Percentiles rank a stretch among this genome's conserved stretches.
phyloP scores from a whole-genome alignment of 768 basidiomycete species.

The Lentinula aciculospora region DNA sequence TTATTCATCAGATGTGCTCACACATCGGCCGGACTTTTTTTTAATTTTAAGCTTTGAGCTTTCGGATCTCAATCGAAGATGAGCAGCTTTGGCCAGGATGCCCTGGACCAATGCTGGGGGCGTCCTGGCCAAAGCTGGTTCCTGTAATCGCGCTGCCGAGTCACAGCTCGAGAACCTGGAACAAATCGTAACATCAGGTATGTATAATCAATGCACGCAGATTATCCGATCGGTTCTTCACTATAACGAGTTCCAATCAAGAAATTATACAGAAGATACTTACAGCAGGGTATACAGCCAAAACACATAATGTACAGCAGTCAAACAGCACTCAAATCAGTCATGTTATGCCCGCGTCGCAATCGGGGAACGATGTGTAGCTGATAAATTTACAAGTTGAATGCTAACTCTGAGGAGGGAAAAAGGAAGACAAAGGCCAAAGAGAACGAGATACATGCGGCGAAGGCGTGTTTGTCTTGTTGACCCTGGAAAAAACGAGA shows the following conservation, averaged over 20 bases:
- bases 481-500: neutral
- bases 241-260: too few relatives aligned
- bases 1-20: neutral
- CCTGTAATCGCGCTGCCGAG: neutral
- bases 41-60: neutral
- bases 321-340: neutral
- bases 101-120: too few relatives aligned
- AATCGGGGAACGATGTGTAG: neutral
- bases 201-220: too few relatives aligned
- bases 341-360: neutral
- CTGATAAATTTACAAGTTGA: neutral
- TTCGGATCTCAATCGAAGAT: constrained; percentile 2
- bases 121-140: neutral
- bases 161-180: neutral
- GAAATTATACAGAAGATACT: neutral
- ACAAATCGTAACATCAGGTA: too few relatives aligned
- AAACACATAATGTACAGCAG: neutral
- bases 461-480: neutral
- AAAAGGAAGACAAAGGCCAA: neutral
- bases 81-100: neutral
- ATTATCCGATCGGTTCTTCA: too few relatives aligned
- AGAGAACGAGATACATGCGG: constrained; percentile 5
- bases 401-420: neutral
- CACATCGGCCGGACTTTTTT: neutral
- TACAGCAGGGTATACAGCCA: neutral